Conservation (phyloP, 805 yeast genomes). For the Metschnikowia hibisci region DNA sequence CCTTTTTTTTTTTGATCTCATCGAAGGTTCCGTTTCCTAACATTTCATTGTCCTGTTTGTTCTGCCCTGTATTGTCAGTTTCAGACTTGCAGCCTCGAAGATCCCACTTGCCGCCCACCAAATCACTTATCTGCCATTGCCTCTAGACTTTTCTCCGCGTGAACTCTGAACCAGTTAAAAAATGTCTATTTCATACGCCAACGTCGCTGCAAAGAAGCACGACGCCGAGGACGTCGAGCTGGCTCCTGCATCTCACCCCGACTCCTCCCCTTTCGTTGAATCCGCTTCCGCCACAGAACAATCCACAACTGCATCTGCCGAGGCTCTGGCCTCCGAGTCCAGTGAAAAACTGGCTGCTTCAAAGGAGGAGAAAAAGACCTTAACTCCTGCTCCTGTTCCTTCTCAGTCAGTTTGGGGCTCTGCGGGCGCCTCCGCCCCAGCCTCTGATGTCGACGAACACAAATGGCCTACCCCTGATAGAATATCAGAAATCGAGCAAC, state of each 20-base stretch:
- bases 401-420: constrained; percentile 41
- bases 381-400: constrained; percentile 47
- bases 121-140: background rate
- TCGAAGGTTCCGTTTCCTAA: constrained; percentile 1
- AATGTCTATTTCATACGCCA: constrained; percentile 38
- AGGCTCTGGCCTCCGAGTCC: constrained; percentile 5
- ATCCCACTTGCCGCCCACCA: background rate
- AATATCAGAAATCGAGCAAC: constrained; percentile 16
- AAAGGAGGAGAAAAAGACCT: constrained; percentile 27
- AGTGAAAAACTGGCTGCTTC: constrained; percentile 5
- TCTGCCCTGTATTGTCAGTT: background rate
- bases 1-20: background rate
- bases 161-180: background rate
- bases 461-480: constrained; percentile 45
- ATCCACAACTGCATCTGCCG: constrained; percentile 11
- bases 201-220: constrained; percentile 38
- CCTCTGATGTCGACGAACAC: constrained; percentile 33
- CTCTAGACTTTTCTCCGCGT: constrained; percentile 3
- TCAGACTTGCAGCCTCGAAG: constrained; percentile 2
- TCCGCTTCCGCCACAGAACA: constrained; percentile 5
- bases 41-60: constrained; percentile 1
- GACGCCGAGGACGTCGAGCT: constrained; percentile 10
- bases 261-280: constrained; percentile 8
- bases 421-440: constrained; percentile 16
- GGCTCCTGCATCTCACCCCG: constrained; percentile 8